Conservation (phyloP, 148 eudicot genomes). For the Heliamphora exappendiculata region DNA sequence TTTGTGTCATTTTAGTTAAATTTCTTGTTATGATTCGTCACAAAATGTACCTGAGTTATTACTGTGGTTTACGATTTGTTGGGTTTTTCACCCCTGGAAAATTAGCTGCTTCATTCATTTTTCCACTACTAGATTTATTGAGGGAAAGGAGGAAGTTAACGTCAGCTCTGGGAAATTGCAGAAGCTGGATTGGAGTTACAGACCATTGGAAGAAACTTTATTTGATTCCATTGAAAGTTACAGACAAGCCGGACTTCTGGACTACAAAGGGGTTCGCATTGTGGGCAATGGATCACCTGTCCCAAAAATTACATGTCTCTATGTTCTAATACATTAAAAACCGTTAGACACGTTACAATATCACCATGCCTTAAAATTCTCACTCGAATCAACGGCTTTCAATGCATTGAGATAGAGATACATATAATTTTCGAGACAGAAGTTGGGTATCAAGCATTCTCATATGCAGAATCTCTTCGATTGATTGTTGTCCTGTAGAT, state of each 20-base stretch:
- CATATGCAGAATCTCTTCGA: no score
- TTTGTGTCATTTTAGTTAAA: background rate
- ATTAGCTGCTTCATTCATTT: background rate
- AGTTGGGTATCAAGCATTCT: no score
- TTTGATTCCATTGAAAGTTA: constrained; percentile 24
- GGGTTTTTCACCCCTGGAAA: background rate
- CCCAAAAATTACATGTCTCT: no score
- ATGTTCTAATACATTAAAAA: no score
- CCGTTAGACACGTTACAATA: no score
- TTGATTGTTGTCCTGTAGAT: no score
- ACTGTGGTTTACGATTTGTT: background rate
- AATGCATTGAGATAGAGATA: no score
- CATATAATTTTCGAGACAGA: no score
- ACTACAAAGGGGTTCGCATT: background rate
- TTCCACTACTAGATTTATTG: constrained; percentile 24
- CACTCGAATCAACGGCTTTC: no score
- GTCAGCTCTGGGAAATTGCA: constrained; percentile 29
- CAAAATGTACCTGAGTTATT: background rate
- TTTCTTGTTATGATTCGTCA: no score
- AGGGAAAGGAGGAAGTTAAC: constrained; percentile 8
- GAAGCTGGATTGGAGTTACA: constrained; percentile 32
- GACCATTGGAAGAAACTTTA: constrained; percentile 33
- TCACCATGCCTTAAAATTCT: no score
- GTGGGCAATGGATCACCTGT: no score
- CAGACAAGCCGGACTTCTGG: constrained; percentile 18